phyloP scores from a whole-genome alignment of 73 alveolate genomes.

The Effrenium voratum region DNA sequence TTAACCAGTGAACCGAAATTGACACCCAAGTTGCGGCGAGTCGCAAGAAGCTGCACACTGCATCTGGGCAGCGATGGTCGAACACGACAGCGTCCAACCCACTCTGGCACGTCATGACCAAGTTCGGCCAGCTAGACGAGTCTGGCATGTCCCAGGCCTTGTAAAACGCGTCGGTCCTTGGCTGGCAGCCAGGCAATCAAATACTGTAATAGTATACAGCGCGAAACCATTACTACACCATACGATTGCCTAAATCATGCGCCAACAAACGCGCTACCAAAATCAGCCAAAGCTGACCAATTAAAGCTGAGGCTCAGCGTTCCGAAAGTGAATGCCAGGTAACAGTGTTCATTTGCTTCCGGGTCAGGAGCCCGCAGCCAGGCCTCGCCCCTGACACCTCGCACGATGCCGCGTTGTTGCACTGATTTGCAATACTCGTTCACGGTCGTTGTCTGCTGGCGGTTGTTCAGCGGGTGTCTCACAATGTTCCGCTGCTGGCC shows the following conservation, averaged over 20 bases:
- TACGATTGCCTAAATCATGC: too few relatives aligned
- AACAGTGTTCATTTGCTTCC: neutral
- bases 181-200: neutral
- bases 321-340: constrained; percentile 29
- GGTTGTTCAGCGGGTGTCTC: neutral
- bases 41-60: constrained; percentile 7
- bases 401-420: neutral
- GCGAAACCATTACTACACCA: neutral
- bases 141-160: neutral
- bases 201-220: neutral
- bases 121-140: neutral
- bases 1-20: neutral
- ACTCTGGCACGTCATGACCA: neutral
- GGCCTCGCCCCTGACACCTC: constrained; percentile 51
- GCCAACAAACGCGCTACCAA: neutral
- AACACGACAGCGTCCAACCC: constrained; percentile 41
- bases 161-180: constrained; percentile 54
- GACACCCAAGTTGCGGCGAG: neutral
- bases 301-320: neutral
- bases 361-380: constrained; percentile 13
- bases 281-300: neutral
- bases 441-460: constrained; percentile 13
- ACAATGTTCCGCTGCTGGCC: neutral
- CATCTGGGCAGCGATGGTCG: neutral
- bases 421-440: neutral